Base-by-base conservation (phyloP, 2,329 filamentous ascomycete genomes). In the Fusarium sambucinum region DNA sequence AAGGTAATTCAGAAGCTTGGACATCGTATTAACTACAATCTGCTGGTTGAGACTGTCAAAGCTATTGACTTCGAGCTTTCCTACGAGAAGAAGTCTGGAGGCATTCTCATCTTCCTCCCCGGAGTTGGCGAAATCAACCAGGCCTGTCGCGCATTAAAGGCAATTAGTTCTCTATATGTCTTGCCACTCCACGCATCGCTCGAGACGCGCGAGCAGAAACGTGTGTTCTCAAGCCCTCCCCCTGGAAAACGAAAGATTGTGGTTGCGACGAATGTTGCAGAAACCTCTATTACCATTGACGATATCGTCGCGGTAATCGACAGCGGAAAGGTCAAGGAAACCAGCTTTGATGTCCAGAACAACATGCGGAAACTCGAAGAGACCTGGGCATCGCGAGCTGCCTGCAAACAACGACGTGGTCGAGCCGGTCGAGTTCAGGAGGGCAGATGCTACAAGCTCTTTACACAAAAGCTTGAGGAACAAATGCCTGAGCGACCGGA, bases 241-340 rank as follows among this genome's bases (percentile, higher is more conserved):
- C 78, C 82, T 4, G 94, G 94, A 1, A 94, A 93, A 79, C 87
- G 96, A 35, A 99, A 99, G 80, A 88, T 99, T 14, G 92, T 99
- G 33, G 92, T 95, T 9, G 93, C 96, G 1, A 99, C 96, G 44
- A 99, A 99, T 74, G 95, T 99, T 4, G 96, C 96, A 3, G 96
- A 99, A 78, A 99, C 96, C 0, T 98, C 96, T 3, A 98, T 99
- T 77, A 99, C 96, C 0, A 99, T 99, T 63, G 94, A 97, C 76
- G 96, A 99, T 76, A 92, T 99, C 54, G 92, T 98, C 4, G 95
- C 93, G 3, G 96, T 99, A 45, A 95, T 99, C 67, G 96, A 99
- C 77, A 96, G 92, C 13, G 96, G 96, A 29, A 90, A 93, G 54
- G 96, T 99, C 62, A 99, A 99, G 76, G 95, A 99, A 79, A 99